These are phyloP conservation scores for Alternaria sp. DNA, from an alignment of 2,329 filamentous ascomycete genomes.

Conservation along the genomic window DNA sequence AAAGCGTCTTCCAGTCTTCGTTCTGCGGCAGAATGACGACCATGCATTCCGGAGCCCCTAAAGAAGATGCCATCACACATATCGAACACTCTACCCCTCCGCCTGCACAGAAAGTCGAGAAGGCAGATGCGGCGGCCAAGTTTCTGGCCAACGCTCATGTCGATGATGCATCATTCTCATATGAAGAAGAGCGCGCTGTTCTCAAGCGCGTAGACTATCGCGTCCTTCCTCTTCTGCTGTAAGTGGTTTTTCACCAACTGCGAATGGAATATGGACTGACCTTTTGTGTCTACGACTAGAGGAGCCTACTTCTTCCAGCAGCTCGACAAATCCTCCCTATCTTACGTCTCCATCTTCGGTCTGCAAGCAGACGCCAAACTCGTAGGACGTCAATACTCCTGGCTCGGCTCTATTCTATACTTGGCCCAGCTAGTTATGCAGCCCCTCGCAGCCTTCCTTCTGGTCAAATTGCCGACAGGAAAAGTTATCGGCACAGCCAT, in stretches of 20 bases:
- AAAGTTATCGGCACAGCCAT: constrained; percentile 62
- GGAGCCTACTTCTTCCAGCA: constrained; percentile 67
- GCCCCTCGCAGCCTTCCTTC: constrained; percentile 57
- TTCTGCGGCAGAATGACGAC: constrained; percentile 9
- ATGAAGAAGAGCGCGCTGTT: constrained; percentile 60
- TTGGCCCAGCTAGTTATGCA: constrained; percentile 62
- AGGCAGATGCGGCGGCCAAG: constrained; percentile 53
- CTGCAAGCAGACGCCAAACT: constrained; percentile 57
- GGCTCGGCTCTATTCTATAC: constrained; percentile 67
- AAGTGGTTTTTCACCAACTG: background rate
- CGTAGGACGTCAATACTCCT: constrained; percentile 60
- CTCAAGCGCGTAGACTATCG: constrained; percentile 57
- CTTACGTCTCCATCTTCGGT: constrained; percentile 59
- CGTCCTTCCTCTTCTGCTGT: constrained; percentile 60
- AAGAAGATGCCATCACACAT: constrained; percentile 25
- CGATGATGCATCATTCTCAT: constrained; percentile 51
- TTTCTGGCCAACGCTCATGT: constrained; percentile 53
- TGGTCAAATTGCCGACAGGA: constrained; percentile 65
- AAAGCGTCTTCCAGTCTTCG: background rate
- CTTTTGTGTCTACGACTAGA: background rate
- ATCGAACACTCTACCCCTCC: constrained; percentile 14
- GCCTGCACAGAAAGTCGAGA: background rate
- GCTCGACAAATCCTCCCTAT: constrained; percentile 55
- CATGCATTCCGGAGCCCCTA: background rate
- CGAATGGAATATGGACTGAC: background rate